Evolutionary conservation across 2,329 filamentous ascomycete species (phyloP).

Genomic region (Mollisia scopiformis): DNA sequence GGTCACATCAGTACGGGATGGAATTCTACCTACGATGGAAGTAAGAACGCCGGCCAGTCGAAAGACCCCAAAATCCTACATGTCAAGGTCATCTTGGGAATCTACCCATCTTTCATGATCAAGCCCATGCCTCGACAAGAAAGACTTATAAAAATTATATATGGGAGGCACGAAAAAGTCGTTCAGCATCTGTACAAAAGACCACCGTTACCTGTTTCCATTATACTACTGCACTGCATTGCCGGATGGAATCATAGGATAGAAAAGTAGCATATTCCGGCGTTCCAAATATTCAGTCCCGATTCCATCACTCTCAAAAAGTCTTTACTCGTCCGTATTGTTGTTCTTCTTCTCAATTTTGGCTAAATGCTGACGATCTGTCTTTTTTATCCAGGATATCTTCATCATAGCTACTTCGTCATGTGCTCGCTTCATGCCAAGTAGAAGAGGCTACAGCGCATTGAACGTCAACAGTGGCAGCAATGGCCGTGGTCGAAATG

Average conservation of each 20-base stretch:
- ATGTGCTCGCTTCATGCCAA: conserved; percentile 67
- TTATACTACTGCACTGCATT: conserved; percentile 14
- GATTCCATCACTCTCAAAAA: not conserved
- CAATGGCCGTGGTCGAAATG: conserved; percentile 35
- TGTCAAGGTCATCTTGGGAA: conserved; percentile 32
- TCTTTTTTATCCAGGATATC: conserved; percentile 53
- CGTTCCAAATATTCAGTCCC: conserved; percentile 10
- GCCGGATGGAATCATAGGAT: conserved; percentile 20
- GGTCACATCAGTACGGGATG: conserved; percentile 36
- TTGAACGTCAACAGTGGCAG: conserved; percentile 58
- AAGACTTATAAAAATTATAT: conserved; percentile 2
- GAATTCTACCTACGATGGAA: conserved; percentile 37
- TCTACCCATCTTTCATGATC: conserved; percentile 30
- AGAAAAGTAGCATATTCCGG: conserved; percentile 27
- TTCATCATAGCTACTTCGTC: conserved; percentile 71
- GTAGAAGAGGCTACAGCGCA: conserved; percentile 67
- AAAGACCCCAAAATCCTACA: conserved; percentile 25
- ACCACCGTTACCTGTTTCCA: conserved; percentile 5
- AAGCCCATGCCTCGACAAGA: conserved; percentile 16
- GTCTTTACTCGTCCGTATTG: not conserved
- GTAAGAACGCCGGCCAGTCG: conserved; percentile 26
- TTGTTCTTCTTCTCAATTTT: not conserved
- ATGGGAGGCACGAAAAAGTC: not conserved
- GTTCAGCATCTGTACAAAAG: conserved; percentile 16
- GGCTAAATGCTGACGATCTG: conserved; percentile 18